These are phyloP conservation scores for Boletus subparvulus DNA, from an alignment of 768 basidiomycete genomes.

Conservation along the genomic window DNA sequence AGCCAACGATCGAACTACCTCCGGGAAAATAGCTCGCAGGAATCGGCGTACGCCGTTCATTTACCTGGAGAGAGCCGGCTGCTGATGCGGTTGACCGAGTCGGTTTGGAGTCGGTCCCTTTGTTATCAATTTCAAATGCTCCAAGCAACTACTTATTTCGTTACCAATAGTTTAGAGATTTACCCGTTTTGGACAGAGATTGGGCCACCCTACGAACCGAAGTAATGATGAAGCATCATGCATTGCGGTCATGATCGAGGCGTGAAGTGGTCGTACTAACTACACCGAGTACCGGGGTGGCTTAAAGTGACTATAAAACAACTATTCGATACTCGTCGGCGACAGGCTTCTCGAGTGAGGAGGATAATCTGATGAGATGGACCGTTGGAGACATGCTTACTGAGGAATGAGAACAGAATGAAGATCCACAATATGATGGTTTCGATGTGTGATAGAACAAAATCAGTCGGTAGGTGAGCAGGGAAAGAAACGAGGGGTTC, in stretches of 20 bases:
- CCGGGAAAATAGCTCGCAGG: slow-evolving; percentile 5
- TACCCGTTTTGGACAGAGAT: slow-evolving; percentile 4
- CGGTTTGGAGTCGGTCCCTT: background rate
- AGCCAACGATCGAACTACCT: slow-evolving; percentile 18
- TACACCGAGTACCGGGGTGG: slow-evolving; percentile 12
- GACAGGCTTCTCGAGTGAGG: slow-evolving; percentile 1
- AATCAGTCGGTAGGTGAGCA: slow-evolving; percentile 9
- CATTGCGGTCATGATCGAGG: slow-evolving; percentile 20
- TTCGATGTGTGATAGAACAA: slow-evolving; percentile 12
- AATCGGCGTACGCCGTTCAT: background rate
- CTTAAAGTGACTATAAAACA: slow-evolving; percentile 21
- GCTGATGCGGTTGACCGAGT: background rate
- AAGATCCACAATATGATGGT: slow-evolving; percentile 15
- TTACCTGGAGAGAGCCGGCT: background rate
- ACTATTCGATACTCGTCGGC: slow-evolving; percentile 11
- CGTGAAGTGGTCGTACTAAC: slow-evolving; percentile 24
- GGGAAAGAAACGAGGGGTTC: background rate
- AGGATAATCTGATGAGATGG: background rate
- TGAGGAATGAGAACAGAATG: slow-evolving; percentile 8
- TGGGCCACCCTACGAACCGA: background rate
- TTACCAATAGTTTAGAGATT: background rate
- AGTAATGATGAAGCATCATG: background rate
- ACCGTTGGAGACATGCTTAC: slow-evolving; percentile 15
- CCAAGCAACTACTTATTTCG: background rate
- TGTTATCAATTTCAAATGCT: slow-evolving; percentile 30